These are phyloP conservation scores for Scutellaria minor DNA, from an alignment of 257 asterid species.

Conservation along the genomic window DNA sequence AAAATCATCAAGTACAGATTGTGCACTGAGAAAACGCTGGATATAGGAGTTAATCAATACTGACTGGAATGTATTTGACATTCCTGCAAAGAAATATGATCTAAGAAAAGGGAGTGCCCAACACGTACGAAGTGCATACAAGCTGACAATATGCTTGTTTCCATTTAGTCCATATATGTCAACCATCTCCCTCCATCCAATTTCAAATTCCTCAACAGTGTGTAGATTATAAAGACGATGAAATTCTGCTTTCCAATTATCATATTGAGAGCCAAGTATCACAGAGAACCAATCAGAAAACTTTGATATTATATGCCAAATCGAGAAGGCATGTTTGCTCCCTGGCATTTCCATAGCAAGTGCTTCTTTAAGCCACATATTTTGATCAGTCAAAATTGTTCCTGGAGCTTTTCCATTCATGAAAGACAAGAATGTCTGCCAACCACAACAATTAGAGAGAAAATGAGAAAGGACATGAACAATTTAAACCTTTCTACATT, in stretches of 20 bases:
- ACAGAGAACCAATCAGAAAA: conserved; percentile 64
- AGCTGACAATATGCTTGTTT: conserved; percentile 57
- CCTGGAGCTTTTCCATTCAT: conserved; percentile 63
- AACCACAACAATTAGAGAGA: conserved; percentile 27
- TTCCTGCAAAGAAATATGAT: conserved; percentile 62
- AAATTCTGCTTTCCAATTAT: conserved; percentile 60
- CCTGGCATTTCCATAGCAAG: conserved; percentile 55
- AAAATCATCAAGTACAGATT: conserved; percentile 52
- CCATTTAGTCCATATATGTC: conserved; percentile 54
- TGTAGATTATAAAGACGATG: conserved; percentile 55
- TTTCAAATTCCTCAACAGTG: conserved; percentile 58
- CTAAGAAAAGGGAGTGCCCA: conserved; percentile 66
- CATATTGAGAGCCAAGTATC: conserved; percentile 52
- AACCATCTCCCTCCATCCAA: conserved; percentile 66
- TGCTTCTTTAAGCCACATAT: conserved; percentile 67
- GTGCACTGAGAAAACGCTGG: conserved; percentile 57
- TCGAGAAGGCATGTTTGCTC: conserved; percentile 61
- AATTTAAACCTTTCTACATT: conserved; percentile 7
- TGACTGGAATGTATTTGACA: conserved; percentile 52
- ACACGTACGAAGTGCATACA: conserved; percentile 59
- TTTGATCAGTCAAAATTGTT: conserved; percentile 63
- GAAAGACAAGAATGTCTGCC: conserved; percentile 56
- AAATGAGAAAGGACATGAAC: conserved; percentile 24
- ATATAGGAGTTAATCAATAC: conserved; percentile 51
- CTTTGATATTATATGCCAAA: conserved; percentile 62